Evolutionary conservation across 306 rosid genomes (phyloP), one percentile per base, ranked within the genome.

Genomic region (Sophora flavescens): DNA sequence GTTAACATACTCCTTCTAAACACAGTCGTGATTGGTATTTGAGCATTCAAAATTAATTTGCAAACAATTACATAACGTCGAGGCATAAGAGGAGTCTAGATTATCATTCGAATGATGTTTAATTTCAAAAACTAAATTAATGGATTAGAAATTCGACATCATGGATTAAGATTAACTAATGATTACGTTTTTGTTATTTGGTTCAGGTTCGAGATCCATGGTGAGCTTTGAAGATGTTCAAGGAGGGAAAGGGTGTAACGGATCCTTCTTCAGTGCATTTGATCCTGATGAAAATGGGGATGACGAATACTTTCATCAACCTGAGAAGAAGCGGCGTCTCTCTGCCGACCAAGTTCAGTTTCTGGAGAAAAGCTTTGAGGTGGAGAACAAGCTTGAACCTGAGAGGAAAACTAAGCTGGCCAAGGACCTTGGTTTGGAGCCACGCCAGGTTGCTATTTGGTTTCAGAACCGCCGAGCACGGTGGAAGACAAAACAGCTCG

Each of bases 361-460:
- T 80, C 98, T 93, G 0, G 98, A 91, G 88, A 93, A 91, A 66
- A 93, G 97, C 76, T 93, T 93, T 80, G 96, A 93, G 59, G 63
- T 68, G 6, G 98, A 91, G 30, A 93, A 93, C 93, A 93, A 91
- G 83, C 97, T 91, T 0, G 96, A 91, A 70, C 97, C 96, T 0
- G 98, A 93, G 5, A 82, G 98, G 72, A 93, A 93, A 75, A 56
- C 80, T 39, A 89, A 87, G 68, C 69, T 91, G 0, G 96, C 98
- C 0, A 91, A 91, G 80, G 96, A 93, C 63, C 86, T 91, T 0
- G 92, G 93, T 11, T 82, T 93, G 96, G 91, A 89, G 86, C 98
- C 98, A n/a, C 89, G 97, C 4, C 98, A 93, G 79, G 96, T 93
- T 13, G 97, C 98, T 2, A 93, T 93, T n/a, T 93, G 98, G 98